A percentile compares a stretch with the other conserved stretches of the same genome.
These are phyloP conservation scores for Bryoerythrophyllum caledonicum DNA, from an alignment of 225 moss, liverwort and hornwort species.

Conservation along the genomic window DNA sequence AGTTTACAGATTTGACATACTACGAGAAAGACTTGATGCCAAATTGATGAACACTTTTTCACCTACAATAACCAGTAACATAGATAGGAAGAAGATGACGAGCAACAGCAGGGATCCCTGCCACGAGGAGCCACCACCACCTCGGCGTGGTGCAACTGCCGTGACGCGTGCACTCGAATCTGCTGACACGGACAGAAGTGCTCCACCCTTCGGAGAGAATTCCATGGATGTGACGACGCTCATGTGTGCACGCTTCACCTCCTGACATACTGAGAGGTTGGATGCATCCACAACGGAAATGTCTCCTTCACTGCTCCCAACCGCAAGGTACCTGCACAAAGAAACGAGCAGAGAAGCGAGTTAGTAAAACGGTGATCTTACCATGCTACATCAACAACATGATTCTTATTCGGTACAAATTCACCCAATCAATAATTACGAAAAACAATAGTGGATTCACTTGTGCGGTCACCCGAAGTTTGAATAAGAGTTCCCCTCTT, in stretches of 20 bases:
- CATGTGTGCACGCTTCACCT: slow-evolving; percentile 67
- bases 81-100: slow-evolving; percentile 16
- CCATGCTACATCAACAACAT: background rate
- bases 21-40: slow-evolving; percentile 5
- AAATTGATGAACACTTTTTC: background rate
- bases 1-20: background rate
- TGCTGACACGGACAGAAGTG: slow-evolving; percentile 67
- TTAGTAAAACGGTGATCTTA: background rate
- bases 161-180: slow-evolving; percentile 81
- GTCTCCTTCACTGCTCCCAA: slow-evolving; percentile 68
- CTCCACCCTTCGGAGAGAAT: slow-evolving; percentile 64
- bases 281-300: slow-evolving; percentile 55
- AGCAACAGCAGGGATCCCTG: slow-evolving; percentile 24
- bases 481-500: too few relatives aligned
- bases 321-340: slow-evolving; percentile 38
- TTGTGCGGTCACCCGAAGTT: too few relatives aligned
- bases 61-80: slow-evolving; percentile 11
- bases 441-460: too few relatives aligned
- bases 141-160: slow-evolving; percentile 31
- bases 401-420: background rate
- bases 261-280: slow-evolving; percentile 49
- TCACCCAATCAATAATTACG: background rate
- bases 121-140: slow-evolving; percentile 25
- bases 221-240: slow-evolving; percentile 74
- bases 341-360: background rate